These are phyloP conservation scores for Mycosphaerella arachidis DNA, from an alignment of 2,329 filamentous ascomycete genomes.

Conservation along the genomic window DNA sequence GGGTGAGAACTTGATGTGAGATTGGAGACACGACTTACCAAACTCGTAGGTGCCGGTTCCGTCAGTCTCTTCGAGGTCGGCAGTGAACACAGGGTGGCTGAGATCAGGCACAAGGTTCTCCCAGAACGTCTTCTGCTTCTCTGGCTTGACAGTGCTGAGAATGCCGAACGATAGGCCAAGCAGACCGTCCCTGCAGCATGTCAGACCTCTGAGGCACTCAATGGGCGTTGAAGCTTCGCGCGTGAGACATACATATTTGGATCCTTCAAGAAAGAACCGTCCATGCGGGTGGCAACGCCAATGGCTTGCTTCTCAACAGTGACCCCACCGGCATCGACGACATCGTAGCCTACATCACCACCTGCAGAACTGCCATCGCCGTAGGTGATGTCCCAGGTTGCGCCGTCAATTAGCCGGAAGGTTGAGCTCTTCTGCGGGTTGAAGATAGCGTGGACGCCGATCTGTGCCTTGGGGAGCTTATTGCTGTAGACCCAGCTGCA, in stretches of 20 bases:
- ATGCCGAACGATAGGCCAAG: slow-evolving; percentile 57
- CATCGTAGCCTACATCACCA: slow-evolving; percentile 64
- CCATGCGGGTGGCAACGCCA: slow-evolving; percentile 59
- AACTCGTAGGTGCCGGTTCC: slow-evolving; percentile 65
- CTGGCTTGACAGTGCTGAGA: slow-evolving; percentile 50
- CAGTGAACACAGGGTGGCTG: slow-evolving; percentile 65
- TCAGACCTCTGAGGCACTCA: background rate
- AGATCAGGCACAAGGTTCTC: slow-evolving; percentile 62
- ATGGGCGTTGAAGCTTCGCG: background rate
- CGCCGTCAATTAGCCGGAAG: slow-evolving; percentile 47
- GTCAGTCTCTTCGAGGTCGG: slow-evolving; percentile 57
- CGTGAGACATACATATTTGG: slow-evolving; percentile 37
- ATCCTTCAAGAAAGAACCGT: slow-evolving; percentile 55
- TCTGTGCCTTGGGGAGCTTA: slow-evolving; percentile 44
- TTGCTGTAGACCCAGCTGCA: slow-evolving; percentile 66
- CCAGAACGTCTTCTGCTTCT: slow-evolving; percentile 66
- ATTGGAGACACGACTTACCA: slow-evolving; percentile 39
- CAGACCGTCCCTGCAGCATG: slow-evolving; percentile 46
- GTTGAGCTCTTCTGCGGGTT: slow-evolving; percentile 50
- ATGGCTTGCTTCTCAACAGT: slow-evolving; percentile 60
- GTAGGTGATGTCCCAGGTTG: slow-evolving; percentile 62
- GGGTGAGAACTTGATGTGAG: background rate
- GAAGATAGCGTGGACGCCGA: slow-evolving; percentile 52
- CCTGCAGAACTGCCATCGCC: slow-evolving; percentile 61
- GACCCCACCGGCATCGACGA: slow-evolving; percentile 62